These are phyloP conservation scores for Spathaspora boniae DNA, from an alignment of 805 yeast species.

Conservation along the genomic window DNA sequence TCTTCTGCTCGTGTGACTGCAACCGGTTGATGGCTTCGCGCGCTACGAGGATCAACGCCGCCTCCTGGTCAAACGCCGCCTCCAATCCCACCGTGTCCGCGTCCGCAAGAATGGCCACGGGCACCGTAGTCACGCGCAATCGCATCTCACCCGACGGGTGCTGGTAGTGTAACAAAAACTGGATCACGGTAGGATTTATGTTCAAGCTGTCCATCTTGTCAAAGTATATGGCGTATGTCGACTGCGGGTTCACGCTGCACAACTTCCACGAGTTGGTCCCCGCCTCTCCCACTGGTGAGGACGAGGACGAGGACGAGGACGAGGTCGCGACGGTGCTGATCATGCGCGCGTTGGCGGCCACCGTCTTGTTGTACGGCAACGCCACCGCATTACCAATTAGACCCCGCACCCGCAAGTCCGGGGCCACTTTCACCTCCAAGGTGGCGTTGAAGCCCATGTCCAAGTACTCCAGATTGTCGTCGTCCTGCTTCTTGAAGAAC, in stretches of 20 bases:
- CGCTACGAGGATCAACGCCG: slow-evolving; percentile 60
- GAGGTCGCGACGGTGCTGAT: slow-evolving; percentile 25
- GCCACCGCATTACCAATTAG: slow-evolving; percentile 62
- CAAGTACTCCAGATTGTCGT: slow-evolving; percentile 29
- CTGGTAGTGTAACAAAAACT: slow-evolving; percentile 59
- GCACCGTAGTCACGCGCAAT: slow-evolving; percentile 58
- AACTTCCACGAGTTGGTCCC: slow-evolving; percentile 59
- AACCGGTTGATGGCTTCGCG: slow-evolving; percentile 49
- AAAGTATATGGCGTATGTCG: slow-evolving; percentile 56
- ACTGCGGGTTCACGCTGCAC: slow-evolving; percentile 52
- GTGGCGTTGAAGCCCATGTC: slow-evolving; percentile 59
- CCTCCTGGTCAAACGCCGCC: slow-evolving; percentile 62
- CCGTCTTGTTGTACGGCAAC: slow-evolving; percentile 26
- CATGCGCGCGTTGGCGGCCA: slow-evolving; percentile 11
- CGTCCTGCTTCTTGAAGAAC: slow-evolving; percentile 40
- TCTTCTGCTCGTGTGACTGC: slow-evolving; percentile 15
- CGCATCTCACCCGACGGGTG: slow-evolving; percentile 57
- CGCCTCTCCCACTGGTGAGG: slow-evolving; percentile 50
- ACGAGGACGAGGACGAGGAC: too few relatives aligned
- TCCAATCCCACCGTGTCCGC: slow-evolving; percentile 40
- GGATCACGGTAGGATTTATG: slow-evolving; percentile 37
- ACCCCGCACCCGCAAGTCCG: slow-evolving; percentile 53
- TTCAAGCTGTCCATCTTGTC: slow-evolving; percentile 42
- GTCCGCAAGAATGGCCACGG: slow-evolving; percentile 40
- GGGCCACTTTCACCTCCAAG: slow-evolving; percentile 51